Base-by-base conservation (phyloP, 1,284 basidiomycete genomes). In the Sporisorium graminicola region DNA sequence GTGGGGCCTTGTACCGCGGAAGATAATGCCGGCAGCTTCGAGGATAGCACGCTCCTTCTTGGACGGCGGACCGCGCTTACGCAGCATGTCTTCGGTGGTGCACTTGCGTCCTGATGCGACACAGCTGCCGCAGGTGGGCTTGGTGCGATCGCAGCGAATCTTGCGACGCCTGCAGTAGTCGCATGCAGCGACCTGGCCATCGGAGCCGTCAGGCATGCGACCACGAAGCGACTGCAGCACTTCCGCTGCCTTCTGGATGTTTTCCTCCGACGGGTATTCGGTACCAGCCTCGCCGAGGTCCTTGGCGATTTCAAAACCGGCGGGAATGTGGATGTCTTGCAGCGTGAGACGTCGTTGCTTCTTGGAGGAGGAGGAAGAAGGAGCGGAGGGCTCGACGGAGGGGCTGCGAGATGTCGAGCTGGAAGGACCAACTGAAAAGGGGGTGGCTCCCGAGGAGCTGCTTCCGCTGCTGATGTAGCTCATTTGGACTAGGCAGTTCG, bases 41-140 rank as follows among this genome's bases (percentile, higher is more conserved):
- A 76, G 61, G 29, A 76, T 65, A 26, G 74, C 74, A 8, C 68
- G 57, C 56, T 76, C 74, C 63, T 72, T 71, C 57, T 79, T 79
- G 46, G 64, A 68, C 1, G 74, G 77, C 7, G 77, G 77, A 8
- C 77, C 77, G 12, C 77, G 63, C 61, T 79, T 79, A 5, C 77
- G 53, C 16, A 79, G 65, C 65, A 76, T 72, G 40, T 79, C 77
- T 27, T 76, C 69, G 24, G 77, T 79, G n/a, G 70, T 71, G 67
- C 77, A 79, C 50, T 65, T 68, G 9, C 67, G 43, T 6, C 77
- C 74, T 0, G 68, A 59, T 2, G 63, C 40, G 3, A 58, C 35
- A 31, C 77, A 79, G 29, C 65, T 72, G 24, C 70, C 74, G 37
- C 77, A 79, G 6, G 74, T 79, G 13, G 77, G 77, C 54, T 79